Evolutionary conservation across 2,329 filamentous ascomycete genomes (phyloP).

Genomic region (Phoma sp.): DNA sequence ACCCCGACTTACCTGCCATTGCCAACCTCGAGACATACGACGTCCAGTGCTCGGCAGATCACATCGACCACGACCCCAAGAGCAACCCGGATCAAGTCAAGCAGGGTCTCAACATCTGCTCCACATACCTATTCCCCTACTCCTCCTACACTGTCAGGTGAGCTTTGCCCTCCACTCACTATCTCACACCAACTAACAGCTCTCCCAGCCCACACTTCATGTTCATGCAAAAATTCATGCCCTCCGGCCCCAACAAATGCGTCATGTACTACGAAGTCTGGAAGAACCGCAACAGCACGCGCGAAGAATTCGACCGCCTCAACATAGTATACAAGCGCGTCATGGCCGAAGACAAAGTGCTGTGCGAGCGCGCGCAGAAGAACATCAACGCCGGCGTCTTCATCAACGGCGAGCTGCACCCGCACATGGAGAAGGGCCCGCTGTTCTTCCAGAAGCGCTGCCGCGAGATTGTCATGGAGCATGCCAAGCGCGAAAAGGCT

Average conservation of each 20-base stretch:
- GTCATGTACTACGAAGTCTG: constrained; percentile 69
- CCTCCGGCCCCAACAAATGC: constrained; percentile 57
- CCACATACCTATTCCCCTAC: constrained; percentile 42
- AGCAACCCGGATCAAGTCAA: constrained; percentile 35
- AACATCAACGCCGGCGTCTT: constrained; percentile 69
- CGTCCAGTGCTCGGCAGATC: constrained; percentile 37
- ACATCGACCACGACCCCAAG: constrained; percentile 43
- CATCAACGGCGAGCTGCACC: constrained; percentile 68
- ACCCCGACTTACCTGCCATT: constrained; percentile 63
- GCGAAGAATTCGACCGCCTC: constrained; percentile 64
- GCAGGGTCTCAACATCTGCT: constrained; percentile 37
- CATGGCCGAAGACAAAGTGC: constrained; percentile 69
- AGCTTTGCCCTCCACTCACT: background rate
- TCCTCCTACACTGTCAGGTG: constrained; percentile 42
- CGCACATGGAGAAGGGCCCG: constrained; percentile 64
- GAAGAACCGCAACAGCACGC: constrained; percentile 65
- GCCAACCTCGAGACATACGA: constrained; percentile 63
- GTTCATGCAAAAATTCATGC: constrained; percentile 68
- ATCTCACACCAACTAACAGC: constrained; percentile 11
- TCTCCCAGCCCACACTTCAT: constrained; percentile 58
- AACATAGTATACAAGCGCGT: constrained; percentile 67
- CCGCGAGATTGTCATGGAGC: constrained; percentile 57
- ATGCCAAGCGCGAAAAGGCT: constrained; percentile 56
- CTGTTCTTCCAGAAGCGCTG: constrained; percentile 63
- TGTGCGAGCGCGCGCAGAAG: constrained; percentile 65